phyloP scores from a whole-genome alignment of 192 early-diverging fungal genomes.

The Nowakowskiella sp. region DNA sequence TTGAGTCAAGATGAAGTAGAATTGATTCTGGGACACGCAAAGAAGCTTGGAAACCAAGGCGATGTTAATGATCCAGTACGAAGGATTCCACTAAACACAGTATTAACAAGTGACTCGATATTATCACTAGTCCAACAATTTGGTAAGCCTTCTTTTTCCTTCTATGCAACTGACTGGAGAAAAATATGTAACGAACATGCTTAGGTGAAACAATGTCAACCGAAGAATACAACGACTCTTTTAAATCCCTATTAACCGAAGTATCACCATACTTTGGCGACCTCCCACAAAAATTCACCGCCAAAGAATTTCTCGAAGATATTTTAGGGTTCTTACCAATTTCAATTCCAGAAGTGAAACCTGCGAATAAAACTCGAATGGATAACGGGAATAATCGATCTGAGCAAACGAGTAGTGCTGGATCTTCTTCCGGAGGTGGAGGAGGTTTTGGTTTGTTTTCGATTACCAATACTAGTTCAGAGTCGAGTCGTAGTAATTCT shows the following conservation, averaged over 20 bases:
- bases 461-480: too few relatives aligned
- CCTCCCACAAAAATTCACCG: constrained; percentile 32
- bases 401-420: too few relatives aligned
- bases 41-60: constrained; percentile 24
- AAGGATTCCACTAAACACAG: constrained; percentile 9
- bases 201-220: constrained; percentile 38
- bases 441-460: too few relatives aligned
- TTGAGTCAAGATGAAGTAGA: constrained; percentile 34
- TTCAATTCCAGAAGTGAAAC: too few relatives aligned
- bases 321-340: constrained; percentile 39
- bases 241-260: constrained; percentile 28
- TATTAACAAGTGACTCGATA: constrained; percentile 24
- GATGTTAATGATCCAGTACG: constrained; percentile 3
- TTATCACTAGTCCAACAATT: constrained; percentile 47
- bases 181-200: constrained; percentile 5
- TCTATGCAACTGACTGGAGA: too few relatives aligned
- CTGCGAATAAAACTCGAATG: too few relatives aligned
- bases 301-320: constrained; percentile 34
- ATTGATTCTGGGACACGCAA: constrained; percentile 25
- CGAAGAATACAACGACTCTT: constrained; percentile 27
- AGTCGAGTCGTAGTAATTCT: too few relatives aligned
- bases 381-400: too few relatives aligned
- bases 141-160: constrained; percentile 23
- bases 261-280: constrained; percentile 28
- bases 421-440: too few relatives aligned